Percentiles rank a stretch among this genome's conserved stretches.
These are phyloP conservation scores for Calocybe indica DNA, from an alignment of 768 basidiomycete genomes.

Conservation along the genomic window DNA sequence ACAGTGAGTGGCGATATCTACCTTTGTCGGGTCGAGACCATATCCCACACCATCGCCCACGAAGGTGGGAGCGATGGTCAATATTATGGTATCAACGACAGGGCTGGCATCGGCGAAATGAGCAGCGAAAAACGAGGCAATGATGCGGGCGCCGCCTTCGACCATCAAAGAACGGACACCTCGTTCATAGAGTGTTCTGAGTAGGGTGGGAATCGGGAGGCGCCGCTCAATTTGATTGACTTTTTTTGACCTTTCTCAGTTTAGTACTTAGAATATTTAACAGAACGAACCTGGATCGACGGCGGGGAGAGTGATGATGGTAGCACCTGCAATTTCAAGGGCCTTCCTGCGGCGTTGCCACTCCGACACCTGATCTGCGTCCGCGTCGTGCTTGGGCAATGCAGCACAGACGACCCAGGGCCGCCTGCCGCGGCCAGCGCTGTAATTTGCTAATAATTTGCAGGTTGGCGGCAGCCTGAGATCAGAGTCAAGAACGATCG, in stretches of 20 bases:
- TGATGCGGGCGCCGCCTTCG: conserved; percentile 87
- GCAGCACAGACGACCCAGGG: conserved; percentile 64
- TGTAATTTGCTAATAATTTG: conserved; percentile 66
- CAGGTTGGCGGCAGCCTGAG: conserved; percentile 62
- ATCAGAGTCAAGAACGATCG: conserved; percentile 76
- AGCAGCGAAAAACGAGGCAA: conserved; percentile 60
- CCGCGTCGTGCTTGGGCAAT: conserved; percentile 12
- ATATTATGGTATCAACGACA: conserved; percentile 65
- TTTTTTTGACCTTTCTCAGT: not conserved
- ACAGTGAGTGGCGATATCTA: conserved; percentile 5
- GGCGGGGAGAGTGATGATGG: conserved; percentile 45
- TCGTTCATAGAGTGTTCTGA: conserved; percentile 45
- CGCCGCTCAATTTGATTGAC: conserved; percentile 1
- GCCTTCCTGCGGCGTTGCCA: conserved; percentile 29
- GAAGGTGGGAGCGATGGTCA: conserved; percentile 84
- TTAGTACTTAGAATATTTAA: not conserved
- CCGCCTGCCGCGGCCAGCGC: conserved; percentile 49
- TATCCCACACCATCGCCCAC: conserved; percentile 74
- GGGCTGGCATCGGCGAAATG: conserved; percentile 12
- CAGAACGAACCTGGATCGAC: conserved; percentile 25
- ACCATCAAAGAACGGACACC: conserved; percentile 83
- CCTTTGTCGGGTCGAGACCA: conserved; percentile 14
- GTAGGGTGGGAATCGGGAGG: conserved; percentile 42
- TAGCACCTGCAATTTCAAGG: conserved; percentile 64
- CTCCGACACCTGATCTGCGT: conserved; percentile 5